These are phyloP conservation scores for Lipomyces kockii DNA, from an alignment of 805 yeast species.

Conservation along the genomic window DNA sequence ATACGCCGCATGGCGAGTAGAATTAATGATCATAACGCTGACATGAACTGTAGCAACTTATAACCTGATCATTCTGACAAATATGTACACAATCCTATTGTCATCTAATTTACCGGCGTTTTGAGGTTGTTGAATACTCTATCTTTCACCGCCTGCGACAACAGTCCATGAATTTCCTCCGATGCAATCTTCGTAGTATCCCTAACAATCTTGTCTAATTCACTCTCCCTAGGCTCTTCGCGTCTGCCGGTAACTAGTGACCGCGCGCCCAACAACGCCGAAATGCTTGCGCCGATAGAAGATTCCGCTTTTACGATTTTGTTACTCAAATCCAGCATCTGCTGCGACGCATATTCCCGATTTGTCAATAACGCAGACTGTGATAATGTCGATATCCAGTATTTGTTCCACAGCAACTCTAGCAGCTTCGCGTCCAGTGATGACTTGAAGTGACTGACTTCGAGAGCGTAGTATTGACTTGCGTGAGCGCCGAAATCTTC, in stretches of 20 bases:
- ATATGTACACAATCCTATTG: background rate
- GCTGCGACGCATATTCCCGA: conserved; percentile 41
- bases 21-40: background rate
- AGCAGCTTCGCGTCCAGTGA: conserved; percentile 56
- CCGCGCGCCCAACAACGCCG: conserved; percentile 13
- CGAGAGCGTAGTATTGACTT: conserved; percentile 67
- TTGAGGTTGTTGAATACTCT: conserved; percentile 34
- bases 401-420: conserved; percentile 51
- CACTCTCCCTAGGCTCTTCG: conserved; percentile 23
- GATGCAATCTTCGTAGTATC: conserved; percentile 36
- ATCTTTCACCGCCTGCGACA: conserved; percentile 38
- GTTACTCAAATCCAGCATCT: conserved; percentile 41
- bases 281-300: conserved; percentile 7
- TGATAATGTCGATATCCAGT: conserved; percentile 53
- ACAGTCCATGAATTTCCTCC: conserved; percentile 41
- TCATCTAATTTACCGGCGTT: conserved; percentile 8
- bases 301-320: conserved; percentile 37
- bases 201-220: conserved; percentile 28
- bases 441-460: conserved; percentile 63
- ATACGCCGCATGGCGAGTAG: background rate
- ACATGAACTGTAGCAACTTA: background rate
- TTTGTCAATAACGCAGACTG: conserved; percentile 41
- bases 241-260: conserved; percentile 3
- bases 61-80: background rate
- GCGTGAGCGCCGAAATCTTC: conserved; percentile 75